phyloP scores from a whole-genome alignment of 2,329 filamentous ascomycete species.

The Waltergamsia citrina region DNA sequence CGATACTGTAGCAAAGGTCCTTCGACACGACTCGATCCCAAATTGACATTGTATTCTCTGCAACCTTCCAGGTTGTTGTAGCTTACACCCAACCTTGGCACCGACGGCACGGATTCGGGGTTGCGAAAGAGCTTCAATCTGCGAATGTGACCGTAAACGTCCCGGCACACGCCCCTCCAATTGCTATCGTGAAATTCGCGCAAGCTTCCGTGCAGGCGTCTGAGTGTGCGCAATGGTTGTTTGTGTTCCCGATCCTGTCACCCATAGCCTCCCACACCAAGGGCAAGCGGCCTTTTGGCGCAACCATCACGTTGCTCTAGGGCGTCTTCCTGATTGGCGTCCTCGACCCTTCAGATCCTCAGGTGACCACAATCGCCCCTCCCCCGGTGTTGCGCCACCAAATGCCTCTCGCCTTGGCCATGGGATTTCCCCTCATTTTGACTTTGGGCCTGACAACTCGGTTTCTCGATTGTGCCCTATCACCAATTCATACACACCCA shows the following conservation, averaged over 20 bases:
- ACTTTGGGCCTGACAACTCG: neutral
- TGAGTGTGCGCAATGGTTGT: neutral
- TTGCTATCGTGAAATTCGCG: too few species aligned
- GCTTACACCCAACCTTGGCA: too few species aligned
- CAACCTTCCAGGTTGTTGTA: too few species aligned
- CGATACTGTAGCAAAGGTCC: too few species aligned
- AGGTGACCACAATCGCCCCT: slow-evolving; percentile 2
- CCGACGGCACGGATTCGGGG: neutral
- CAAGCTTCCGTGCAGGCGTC: neutral
- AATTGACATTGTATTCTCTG: too few species aligned
- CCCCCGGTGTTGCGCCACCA: neutral
- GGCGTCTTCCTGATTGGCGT: slow-evolving; percentile 8
- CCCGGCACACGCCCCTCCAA: too few species aligned
- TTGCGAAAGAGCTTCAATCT: too few species aligned
- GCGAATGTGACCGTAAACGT: too few species aligned
- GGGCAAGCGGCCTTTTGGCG: neutral
- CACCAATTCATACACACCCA: slow-evolving; percentile 1
- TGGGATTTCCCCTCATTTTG: neutral
- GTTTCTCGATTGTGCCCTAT: neutral
- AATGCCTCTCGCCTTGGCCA: neutral
- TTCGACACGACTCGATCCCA: too few species aligned
- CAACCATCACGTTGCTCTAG: slow-evolving; percentile 12
- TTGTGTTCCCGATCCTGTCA: neutral
- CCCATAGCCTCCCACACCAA: neutral
- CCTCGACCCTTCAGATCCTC: neutral